Evolutionary conservation across 352 stramenopile genomes (phyloP), one percentile per base, ranked within the genome.

Genomic region (Ophiocytium majus): DNA sequence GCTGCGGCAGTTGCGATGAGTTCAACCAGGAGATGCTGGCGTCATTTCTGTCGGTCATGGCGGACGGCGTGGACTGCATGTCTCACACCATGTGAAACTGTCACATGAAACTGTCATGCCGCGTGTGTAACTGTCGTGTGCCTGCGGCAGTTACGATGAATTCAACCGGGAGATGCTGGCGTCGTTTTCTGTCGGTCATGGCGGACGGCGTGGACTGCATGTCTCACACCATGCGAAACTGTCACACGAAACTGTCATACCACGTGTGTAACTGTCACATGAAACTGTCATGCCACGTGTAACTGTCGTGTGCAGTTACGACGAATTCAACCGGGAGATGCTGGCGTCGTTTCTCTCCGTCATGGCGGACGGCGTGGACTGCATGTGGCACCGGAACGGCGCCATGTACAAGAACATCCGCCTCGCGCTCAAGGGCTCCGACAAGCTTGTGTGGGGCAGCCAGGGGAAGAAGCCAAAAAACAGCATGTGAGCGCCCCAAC

Each of bases 21-120:
- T 43, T 78, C 66, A 78, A 78, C 35, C 35, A 43, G 32, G 35
- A 78, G 35, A 78, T 78, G 35, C 35, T 78, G 5, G 66, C 66
- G 32, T 17, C 5, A 5, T 78, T 78, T 17, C 66, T 17, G 32
- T 35, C 66, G 5, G 35, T 78, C 66, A 78, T 78, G 66, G 35
- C 5, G 5, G 66, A 43, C 35, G 66, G 66, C 32, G 32, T 78
- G 66, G 66, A 78, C 5, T 78, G 66, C 35, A 43, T 14, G 35
- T 78, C 5, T 5, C 66, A 78, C 35, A n/a, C n/a, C n/a, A n/a
- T n/a, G n/a, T n/a, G n/a, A n/a, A n/a, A n/a, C n/a, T n/a, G n/a
- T n/a, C n/a, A n/a, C n/a, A n/a, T n/a, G n/a, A n/a, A n/a, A n/a
- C n/a, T n/a, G n/a, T n/a, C n/a, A n/a, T n/a, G n/a, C n/a, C n/a